phyloP scores from a whole-genome alignment of 2,329 filamentous ascomycete species.

The Ceratocystis diversiconidia region DNA sequence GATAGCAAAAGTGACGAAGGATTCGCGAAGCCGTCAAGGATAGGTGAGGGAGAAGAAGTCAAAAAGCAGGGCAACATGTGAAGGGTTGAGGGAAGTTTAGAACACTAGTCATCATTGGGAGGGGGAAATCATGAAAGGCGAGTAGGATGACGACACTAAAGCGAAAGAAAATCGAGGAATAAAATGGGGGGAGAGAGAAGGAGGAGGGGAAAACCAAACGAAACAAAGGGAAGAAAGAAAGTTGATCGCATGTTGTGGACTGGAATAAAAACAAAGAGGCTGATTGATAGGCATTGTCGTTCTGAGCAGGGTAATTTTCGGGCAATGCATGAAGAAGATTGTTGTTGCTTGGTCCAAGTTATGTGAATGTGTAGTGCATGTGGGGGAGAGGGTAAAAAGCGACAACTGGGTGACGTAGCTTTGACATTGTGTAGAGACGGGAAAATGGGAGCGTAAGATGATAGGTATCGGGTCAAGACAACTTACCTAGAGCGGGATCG shows the following conservation, averaged over 20 bases:
- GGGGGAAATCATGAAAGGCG: conserved; percentile 15
- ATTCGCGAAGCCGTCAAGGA: conserved; percentile 9
- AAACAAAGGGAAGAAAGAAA: background rate
- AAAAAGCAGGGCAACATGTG: conserved; percentile 6
- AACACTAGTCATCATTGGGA: conserved; percentile 1
- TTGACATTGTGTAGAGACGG: background rate
- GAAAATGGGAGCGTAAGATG: background rate
- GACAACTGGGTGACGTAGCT: background rate
- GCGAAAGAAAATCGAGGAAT: conserved; percentile 1
- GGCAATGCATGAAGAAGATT: background rate
- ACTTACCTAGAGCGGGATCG: conserved; percentile 41
- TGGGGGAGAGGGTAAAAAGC: background rate
- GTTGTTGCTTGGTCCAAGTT: background rate
- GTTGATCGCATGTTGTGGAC: background rate
- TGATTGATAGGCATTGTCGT: background rate
- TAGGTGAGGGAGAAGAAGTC: conserved; percentile 1
- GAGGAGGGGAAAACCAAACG: conserved; percentile 5
- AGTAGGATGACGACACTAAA: conserved; percentile 8
- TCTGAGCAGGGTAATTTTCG: background rate
- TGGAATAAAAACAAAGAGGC: background rate
- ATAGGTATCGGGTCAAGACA: conserved; percentile 20
- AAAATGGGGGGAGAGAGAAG: background rate
- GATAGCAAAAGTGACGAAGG: conserved; percentile 8
- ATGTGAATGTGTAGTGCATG: background rate
- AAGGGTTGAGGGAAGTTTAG: conserved; percentile 7